phyloP scores from a whole-genome alignment of 2,329 filamentous ascomycete species.

The Paramyrothecium sp. region DNA sequence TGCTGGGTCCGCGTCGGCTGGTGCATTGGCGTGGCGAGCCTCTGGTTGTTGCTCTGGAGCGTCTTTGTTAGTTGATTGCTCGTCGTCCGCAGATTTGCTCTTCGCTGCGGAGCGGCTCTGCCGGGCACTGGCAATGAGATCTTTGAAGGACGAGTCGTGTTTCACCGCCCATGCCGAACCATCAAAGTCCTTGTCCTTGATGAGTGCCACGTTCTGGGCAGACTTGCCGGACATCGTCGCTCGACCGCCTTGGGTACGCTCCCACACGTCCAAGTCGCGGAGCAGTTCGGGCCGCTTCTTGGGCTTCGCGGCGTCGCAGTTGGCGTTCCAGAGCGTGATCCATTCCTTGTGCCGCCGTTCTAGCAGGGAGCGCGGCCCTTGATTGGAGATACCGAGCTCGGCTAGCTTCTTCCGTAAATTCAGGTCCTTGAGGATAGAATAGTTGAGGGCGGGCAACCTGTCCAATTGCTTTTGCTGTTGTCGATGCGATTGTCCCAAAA shows the following conservation, averaged over 20 bases:
- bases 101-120: constrained; percentile 46
- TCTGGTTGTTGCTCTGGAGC: neutral
- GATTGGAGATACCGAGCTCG: constrained; percentile 74
- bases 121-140: constrained; percentile 75
- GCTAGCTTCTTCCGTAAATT: constrained; percentile 76
- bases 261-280: constrained; percentile 81
- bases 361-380: constrained; percentile 67
- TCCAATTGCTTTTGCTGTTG: constrained; percentile 45
- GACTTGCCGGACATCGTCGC: constrained; percentile 38
- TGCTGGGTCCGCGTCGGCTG: neutral
- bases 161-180: constrained; percentile 70
- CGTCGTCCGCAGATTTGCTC: constrained; percentile 19
- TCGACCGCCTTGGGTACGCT: constrained; percentile 72
- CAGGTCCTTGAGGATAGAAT: constrained; percentile 79
- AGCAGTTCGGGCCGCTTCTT: constrained; percentile 70
- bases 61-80: neutral
- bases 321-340: constrained; percentile 95
- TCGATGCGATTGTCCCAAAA: constrained; percentile 18
- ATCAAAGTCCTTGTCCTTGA: constrained; percentile 91
- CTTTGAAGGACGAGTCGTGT: constrained; percentile 74
- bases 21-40: neutral
- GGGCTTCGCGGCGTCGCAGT: constrained; percentile 80
- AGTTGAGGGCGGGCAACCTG: constrained; percentile 78
- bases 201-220: constrained; percentile 35
- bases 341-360: constrained; percentile 86